Evolutionary conservation across 257 asterid species (phyloP), one percentile per base, ranked within the genome.

Genomic region (Salvia splendens): DNA sequence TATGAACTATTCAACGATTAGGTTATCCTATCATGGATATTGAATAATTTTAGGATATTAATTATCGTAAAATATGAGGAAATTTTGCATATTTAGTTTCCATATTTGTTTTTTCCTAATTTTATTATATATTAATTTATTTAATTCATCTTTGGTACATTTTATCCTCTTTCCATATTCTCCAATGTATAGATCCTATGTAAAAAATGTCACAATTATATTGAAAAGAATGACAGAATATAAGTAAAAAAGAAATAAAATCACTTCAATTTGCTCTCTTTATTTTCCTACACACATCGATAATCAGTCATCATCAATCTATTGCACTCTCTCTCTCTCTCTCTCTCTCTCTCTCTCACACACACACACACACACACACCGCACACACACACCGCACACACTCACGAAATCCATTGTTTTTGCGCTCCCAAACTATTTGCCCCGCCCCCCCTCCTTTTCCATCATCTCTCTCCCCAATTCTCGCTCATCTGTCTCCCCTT

Each of bases 401-500:
- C 49, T 17, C 78, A 72, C 80, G 30, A 81, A 80, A 71, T 53
- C 72, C 73, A 15, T 67, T 57, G 62, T 75, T 61, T 61, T 74
- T 24, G 35, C 66, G 66, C 83, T 61, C 66, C 66, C 67, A 58
- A 68, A 64, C 82, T 74, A 43, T 32, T 35, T 47, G 24, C 53
- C 35, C 15, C 52, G 24, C 15, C 15, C 35, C 53, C 75, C 72
- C 47, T 69, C 51, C 32, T 14, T 28, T 32, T n/a, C 43, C 53
- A 63, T 66, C 75, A 57, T 57, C 72, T 54, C 64, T 67, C 80
- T 81, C 91, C 88, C 64, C 85, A 73, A 76, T 76, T 79, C 52
- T 79, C 79, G 91, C 84, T 74, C 71, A 65, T 75, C 75, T 85
- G 86, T 81, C 80, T 66, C 85, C 78, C 65, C 73, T 63, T 73